Conservation (phyloP, 2,329 filamentous ascomycete genomes). For the Penicillium oxalicum region DNA sequence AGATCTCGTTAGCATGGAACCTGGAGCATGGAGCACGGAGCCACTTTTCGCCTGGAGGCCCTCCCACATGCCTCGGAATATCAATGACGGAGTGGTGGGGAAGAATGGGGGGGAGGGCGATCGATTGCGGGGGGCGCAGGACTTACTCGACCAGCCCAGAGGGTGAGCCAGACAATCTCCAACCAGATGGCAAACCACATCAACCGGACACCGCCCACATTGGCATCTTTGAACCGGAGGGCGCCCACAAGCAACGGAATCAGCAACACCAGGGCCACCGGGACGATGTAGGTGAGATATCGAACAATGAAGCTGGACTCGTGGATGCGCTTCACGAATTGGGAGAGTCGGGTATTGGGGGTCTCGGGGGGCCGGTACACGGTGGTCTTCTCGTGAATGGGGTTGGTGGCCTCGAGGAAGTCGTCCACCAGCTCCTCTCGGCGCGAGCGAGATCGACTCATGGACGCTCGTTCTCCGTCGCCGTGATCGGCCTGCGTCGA, state of each 20-base stretch:
- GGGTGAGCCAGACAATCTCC: conserved; percentile 83
- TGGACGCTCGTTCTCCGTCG: conserved; percentile 38
- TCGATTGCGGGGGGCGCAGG: too few relatives aligned
- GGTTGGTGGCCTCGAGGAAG: conserved; percentile 62
- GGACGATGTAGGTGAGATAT: conserved; percentile 66
- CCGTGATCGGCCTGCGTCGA: conserved; percentile 28
- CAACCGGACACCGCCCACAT: conserved; percentile 68
- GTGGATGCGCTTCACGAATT: conserved; percentile 60
- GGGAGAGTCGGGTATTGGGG: conserved; percentile 56
- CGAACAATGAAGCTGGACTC: conserved; percentile 61
- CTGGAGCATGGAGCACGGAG: neutral
- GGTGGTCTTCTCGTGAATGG: conserved; percentile 60
- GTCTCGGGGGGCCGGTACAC: conserved; percentile 60
- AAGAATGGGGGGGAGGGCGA: too few relatives aligned
- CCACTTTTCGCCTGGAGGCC: too few relatives aligned
- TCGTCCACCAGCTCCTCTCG: conserved; percentile 57
- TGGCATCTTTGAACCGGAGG: conserved; percentile 53
- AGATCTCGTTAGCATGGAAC: neutral
- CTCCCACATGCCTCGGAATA: too few relatives aligned
- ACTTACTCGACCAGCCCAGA: conserved; percentile 67
- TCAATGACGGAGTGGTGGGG: too few relatives aligned
- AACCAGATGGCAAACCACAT: conserved; percentile 96
- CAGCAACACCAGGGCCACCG: conserved; percentile 58
- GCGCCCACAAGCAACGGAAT: conserved; percentile 63
- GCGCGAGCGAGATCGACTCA: conserved; percentile 49